Conservation (phyloP, 1,139 yeast genomes). For the Diutina siamensis region DNA sequence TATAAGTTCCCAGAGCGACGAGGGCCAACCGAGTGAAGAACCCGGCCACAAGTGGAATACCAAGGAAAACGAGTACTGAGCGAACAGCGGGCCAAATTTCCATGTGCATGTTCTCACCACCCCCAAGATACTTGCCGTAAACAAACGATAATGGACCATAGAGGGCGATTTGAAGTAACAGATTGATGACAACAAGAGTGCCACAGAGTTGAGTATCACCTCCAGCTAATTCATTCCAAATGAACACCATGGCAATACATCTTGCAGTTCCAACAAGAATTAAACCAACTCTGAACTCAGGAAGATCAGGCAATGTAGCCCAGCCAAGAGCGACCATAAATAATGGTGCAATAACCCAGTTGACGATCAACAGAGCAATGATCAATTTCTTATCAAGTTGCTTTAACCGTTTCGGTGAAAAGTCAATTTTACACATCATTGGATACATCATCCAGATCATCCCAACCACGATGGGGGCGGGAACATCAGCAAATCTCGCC, state of each 20-base stretch:
- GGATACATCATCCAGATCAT: slow-evolving; percentile 49
- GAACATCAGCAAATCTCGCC: slow-evolving; percentile 18
- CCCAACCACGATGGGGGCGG: slow-evolving; percentile 41
- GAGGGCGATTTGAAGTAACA: slow-evolving; percentile 39
- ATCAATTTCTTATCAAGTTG: slow-evolving; percentile 8
- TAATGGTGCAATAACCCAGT: slow-evolving; percentile 50
- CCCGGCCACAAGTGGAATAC: slow-evolving; percentile 41
- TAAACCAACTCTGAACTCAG: slow-evolving; percentile 41
- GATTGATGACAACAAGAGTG: slow-evolving; percentile 38
- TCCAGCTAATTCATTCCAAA: slow-evolving; percentile 49
- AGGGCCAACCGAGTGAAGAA: slow-evolving; percentile 26
- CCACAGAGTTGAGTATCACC: slow-evolving; percentile 46
- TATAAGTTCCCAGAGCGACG: slow-evolving; percentile 21
- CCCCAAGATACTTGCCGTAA: background rate
- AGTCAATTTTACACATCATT: slow-evolving; percentile 39
- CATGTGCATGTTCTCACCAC: background rate
- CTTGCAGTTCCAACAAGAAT: slow-evolving; percentile 51
- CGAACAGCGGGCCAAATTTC: slow-evolving; percentile 2
- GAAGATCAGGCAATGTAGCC: slow-evolving; percentile 37
- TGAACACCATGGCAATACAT: slow-evolving; percentile 53
- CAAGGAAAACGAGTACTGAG: slow-evolving; percentile 28
- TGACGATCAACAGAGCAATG: slow-evolving; percentile 29
- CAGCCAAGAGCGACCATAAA: slow-evolving; percentile 49
- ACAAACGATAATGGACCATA: slow-evolving; percentile 32
- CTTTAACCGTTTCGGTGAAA: background rate